A percentile compares a stretch with the other conserved stretches of the same genome.
These are phyloP conservation scores for Tuber melanosporum DNA, from an alignment of 495 filamentous ascomycete genomes.

Conservation along the genomic window DNA sequence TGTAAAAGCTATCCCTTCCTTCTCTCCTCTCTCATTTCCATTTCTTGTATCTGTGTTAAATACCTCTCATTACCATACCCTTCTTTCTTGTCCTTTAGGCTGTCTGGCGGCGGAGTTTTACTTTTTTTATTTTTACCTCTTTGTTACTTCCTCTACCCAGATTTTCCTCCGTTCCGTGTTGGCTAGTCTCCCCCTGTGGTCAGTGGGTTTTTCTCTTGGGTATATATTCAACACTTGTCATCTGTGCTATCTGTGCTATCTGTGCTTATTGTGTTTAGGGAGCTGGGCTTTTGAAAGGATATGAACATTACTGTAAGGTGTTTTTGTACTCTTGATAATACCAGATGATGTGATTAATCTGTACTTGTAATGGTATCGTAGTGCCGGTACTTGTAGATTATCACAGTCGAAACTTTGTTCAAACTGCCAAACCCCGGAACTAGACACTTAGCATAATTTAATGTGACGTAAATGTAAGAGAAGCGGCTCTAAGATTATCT, in stretches of 20 bases:
- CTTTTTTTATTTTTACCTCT: neutral
- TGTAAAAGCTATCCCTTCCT: neutral
- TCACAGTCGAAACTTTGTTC: neutral
- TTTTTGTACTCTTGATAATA: neutral
- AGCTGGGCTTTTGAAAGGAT: neutral
- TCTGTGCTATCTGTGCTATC: too few relatives aligned
- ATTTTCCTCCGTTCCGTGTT: neutral
- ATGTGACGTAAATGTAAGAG: constrained; percentile 1
- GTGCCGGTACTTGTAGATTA: neutral
- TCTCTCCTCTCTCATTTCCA: neutral
- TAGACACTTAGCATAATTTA: neutral
- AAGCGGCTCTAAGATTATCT: neutral
- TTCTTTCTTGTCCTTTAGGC: neutral
- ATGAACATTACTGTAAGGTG: neutral
- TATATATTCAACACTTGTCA: neutral
- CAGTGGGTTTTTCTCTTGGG: neutral
- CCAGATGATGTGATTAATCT: neutral
- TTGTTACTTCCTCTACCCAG: neutral
- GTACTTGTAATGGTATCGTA: neutral
- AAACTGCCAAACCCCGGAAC: neutral
- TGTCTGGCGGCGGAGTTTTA: constrained; percentile 5
- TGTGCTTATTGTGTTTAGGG: neutral
- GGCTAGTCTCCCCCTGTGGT: neutral
- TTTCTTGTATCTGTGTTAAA: constrained; percentile 4
- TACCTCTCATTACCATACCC: constrained; percentile 5